phyloP scores from a whole-genome alignment of 2,329 filamentous ascomycete species.

The Colletotrichum orbiculare region DNA sequence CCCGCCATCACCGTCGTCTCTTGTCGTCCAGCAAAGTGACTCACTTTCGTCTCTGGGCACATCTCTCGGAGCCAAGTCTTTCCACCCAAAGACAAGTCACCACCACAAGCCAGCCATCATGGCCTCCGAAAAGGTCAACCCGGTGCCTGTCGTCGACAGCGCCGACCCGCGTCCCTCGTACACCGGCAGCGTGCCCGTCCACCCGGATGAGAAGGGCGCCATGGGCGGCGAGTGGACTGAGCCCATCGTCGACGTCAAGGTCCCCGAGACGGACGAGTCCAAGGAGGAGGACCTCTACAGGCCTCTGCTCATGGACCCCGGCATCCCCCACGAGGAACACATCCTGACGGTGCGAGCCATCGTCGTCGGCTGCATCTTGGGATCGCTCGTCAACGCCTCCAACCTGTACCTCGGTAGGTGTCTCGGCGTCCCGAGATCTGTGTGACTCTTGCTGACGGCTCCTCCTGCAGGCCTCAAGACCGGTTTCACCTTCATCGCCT shows the following conservation, averaged over 20 bases:
- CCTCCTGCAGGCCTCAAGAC: slow-evolving; percentile 57
- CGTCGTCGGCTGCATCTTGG: slow-evolving; percentile 64
- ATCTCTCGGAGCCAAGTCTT: neutral
- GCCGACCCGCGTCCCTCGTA: slow-evolving; percentile 24
- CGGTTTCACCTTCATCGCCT: slow-evolving; percentile 61
- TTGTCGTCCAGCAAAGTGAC: neutral
- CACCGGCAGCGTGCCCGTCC: slow-evolving; percentile 13
- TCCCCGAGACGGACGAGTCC: slow-evolving; percentile 42
- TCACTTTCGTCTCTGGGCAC: neutral
- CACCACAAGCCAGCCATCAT: slow-evolving; percentile 9
- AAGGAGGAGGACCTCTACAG: slow-evolving; percentile 53
- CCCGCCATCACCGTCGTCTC: slow-evolving; percentile 1
- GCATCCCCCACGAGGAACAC: slow-evolving; percentile 53
- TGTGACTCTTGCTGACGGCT: neutral
- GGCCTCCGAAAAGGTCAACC: slow-evolving; percentile 18
- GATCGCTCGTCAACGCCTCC: slow-evolving; percentile 70
- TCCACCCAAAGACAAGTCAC: no score
- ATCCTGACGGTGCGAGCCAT: slow-evolving; percentile 68
- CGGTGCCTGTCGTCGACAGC: slow-evolving; percentile 14
- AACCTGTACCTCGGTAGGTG: slow-evolving; percentile 64
- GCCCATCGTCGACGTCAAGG: slow-evolving; percentile 38
- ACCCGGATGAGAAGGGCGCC: slow-evolving; percentile 32
- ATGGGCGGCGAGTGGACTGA: slow-evolving; percentile 38
- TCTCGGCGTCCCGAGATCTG: no score
- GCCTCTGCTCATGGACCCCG: slow-evolving; percentile 50